Evolutionary conservation across 257 asterid species (phyloP), one percentile per base, ranked within the genome.

Genomic region (Osmanthus fragrans): DNA sequence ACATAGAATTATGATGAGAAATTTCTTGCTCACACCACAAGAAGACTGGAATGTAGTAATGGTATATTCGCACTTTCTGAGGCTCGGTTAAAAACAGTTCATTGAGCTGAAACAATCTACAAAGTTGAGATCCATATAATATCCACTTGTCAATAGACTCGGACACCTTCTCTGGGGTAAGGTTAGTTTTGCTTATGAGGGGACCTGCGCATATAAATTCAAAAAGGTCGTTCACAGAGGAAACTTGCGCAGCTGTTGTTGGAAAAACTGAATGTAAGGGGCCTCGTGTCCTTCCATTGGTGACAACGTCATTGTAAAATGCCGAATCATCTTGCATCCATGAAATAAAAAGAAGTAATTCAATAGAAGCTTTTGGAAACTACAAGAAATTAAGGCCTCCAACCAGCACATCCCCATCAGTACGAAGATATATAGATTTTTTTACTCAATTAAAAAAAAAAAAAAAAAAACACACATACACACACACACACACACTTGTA

Each of bases 41-140:
- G 88, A 90, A 96, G 66, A 96, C 98, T 3, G 99, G 99, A 80
- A 96, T 85, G 80, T 96, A 96, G 85, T 96, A 93, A 88, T 96
- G 99, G 84, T 75, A 96, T 23, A 96, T 84, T 73, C 99, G 89
- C 72, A 92, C 72, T 80, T 91, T 96, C 72, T 93, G 96, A 80
- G 99, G 87, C 76, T 89, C 96, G 1, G 86, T 88, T 73, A 96
- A 91, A 79, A 65, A 79, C 80, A 93, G 77, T 76, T 96, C 97
- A 27, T 90, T 90, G 71, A 96, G 86, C 85, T 82, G 83, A 88
- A 93, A 96, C 86, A 96, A 80, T 80, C 97, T 89, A 84, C 98
- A 93, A 70, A 96, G 90, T 34, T 90, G 89, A 18, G 96, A 88
- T 69, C 97, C 97, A 71, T 83, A 92, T 80, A 86, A 36, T 75